Base-by-base conservation (phyloP, 257 asterid genomes). In the Apocynum venetum region DNA sequence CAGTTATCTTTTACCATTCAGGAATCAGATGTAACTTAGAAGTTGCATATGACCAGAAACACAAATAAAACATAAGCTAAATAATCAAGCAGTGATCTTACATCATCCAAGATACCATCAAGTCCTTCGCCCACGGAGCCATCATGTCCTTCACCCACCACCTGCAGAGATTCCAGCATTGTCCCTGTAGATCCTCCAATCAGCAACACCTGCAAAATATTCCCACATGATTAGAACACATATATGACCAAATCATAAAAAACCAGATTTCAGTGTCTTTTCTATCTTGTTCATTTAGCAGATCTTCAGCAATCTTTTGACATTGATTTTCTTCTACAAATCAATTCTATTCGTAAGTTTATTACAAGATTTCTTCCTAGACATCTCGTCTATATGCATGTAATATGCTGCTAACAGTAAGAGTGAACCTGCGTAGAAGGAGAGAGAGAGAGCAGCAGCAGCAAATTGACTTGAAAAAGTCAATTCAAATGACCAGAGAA, bases 161-260 rank as follows among this genome's bases (percentile, higher is more conserved):
- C 99, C 82, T 96, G 80, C 81, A 96, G 88, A 76, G 93, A 89
- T 89, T 91, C 99, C 84, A 96, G 89, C 99, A 96, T 96, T 84
- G 98, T 96, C 77, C 99, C 99, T 65, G 99, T 96, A 79, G 98
- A 93, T 81, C 98, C 99, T 79, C 99, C 99, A 73, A 96, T 96
- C 86, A 93, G 86, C 91, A 96, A 87, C 75, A 96, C 99, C 98
- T 96, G 86, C 47, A 85, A 80, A 72, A 77, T 74, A 44, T 80
- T 70, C 20, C 68, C 36, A 47, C 74, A 11, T 38, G 15, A 38
- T 51, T 60, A 70, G 66, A 76, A 7, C 31, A 17, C 51, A 43
- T 43, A 43, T 6, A 67, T 67, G 36, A 19, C 25, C 6, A 68
- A 17, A 43, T 20, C 0, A 57, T n/a, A 57, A 0, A 53, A 55